Evolutionary conservation across 2,329 filamentous ascomycete genomes (phyloP).

Genomic region (Aspergillus proliferans): DNA sequence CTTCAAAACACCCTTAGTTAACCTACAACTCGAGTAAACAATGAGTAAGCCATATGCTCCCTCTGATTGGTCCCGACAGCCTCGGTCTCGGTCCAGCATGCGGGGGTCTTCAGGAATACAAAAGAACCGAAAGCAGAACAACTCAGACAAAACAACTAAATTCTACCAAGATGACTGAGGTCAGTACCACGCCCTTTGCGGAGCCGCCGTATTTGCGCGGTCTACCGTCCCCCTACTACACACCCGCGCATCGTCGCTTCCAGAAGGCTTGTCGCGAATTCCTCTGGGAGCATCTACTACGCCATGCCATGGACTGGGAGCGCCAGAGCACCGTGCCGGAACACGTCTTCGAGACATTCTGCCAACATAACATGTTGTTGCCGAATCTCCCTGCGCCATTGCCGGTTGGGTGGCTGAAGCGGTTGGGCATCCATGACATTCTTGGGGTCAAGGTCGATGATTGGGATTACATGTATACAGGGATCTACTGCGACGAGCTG

Average conservation of each 20-base stretch:
- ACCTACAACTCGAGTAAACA: neutral
- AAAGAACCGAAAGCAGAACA: neutral
- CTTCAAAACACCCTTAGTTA: too few relatives aligned
- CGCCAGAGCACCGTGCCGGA: conserved; percentile 56
- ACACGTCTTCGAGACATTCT: conserved; percentile 60
- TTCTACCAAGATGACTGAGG: neutral
- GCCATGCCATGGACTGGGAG: conserved; percentile 65
- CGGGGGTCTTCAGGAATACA: neutral
- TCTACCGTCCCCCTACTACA: conserved; percentile 67
- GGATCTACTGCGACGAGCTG: conserved; percentile 69
- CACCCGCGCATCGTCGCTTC: conserved; percentile 57
- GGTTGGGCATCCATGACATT: conserved; percentile 59
- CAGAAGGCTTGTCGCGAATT: conserved; percentile 64
- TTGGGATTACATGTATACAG: conserved; percentile 64
- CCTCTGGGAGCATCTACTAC: conserved; percentile 56
- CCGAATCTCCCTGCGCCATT: conserved; percentile 63
- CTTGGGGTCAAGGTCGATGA: conserved; percentile 64
- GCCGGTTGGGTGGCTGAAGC: conserved; percentile 61
- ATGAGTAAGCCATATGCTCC: neutral
- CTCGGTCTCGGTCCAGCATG: neutral
- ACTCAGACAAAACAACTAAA: neutral
- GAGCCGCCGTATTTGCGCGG: conserved; percentile 67
- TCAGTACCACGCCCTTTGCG: conserved; percentile 55
- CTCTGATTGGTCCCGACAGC: neutral
- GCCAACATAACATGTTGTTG: conserved; percentile 62